phyloP scores from a whole-genome alignment of 768 basidiomycete species.

The Galerina marginata region DNA sequence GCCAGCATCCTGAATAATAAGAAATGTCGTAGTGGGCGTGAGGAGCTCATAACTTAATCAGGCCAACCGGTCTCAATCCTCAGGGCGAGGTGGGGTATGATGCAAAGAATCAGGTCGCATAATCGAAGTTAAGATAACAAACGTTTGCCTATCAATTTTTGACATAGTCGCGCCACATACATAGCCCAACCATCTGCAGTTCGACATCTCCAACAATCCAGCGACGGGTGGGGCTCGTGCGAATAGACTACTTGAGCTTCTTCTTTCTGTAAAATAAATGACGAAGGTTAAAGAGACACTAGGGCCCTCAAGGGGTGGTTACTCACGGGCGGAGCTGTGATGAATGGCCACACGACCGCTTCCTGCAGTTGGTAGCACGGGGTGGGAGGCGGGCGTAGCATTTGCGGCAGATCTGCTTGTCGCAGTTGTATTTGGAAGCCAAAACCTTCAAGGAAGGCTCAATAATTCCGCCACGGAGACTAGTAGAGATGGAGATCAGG shows the following conservation, averaged over 20 bases:
- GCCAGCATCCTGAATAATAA: too few species aligned
- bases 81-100: background rate
- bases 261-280: constrained; percentile 70
- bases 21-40: too few species aligned
- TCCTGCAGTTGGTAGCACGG: constrained; percentile 99
- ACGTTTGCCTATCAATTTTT: constrained; percentile 16
- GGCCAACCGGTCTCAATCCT: too few species aligned
- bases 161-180: constrained; percentile 15
- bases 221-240: constrained; percentile 12
- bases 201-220: constrained; percentile 17
- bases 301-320: background rate
- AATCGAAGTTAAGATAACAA: constrained; percentile 9
- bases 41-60: too few species aligned
- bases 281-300: constrained; percentile 3
- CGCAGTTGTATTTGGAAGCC: constrained; percentile 97
- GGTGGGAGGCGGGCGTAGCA: constrained; percentile 99
- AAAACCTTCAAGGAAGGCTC: constrained; percentile 98
- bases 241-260: constrained; percentile 83
- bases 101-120: constrained; percentile 15
- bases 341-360: constrained; percentile 90
- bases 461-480: constrained; percentile 97
- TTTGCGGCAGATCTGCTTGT: constrained; percentile 99
- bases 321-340: constrained; percentile 91
- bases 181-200: constrained; percentile 10
- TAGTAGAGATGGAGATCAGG: constrained; percentile 28